Percentiles rank a stretch among this genome's conserved stretches.
Evolutionary conservation across 768 basidiomycete species (phyloP).

Genomic region (Panaeolus cyanescens): DNA sequence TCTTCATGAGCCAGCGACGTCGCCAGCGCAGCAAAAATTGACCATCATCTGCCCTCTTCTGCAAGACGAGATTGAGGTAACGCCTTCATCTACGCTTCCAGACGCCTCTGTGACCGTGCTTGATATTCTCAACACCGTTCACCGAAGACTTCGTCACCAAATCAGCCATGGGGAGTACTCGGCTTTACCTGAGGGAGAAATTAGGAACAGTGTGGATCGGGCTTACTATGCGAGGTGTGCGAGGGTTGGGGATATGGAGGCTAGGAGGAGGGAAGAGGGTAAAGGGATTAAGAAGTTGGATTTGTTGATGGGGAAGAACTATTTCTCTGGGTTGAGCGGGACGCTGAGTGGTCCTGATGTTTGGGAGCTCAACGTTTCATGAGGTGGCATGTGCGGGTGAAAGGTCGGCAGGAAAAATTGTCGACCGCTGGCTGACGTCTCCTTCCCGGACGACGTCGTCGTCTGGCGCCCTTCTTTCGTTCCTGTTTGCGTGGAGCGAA

Average conservation of each 20-base stretch:
- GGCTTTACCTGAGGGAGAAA: slow-evolving; percentile 30
- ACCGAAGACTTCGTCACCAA: slow-evolving; percentile 46
- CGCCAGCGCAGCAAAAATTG: slow-evolving; percentile 38
- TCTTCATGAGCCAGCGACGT: slow-evolving; percentile 43
- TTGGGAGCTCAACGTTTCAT: slow-evolving; percentile 45
- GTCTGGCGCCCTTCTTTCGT: background rate
- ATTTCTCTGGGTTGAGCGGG: slow-evolving; percentile 53
- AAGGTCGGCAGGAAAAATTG: background rate
- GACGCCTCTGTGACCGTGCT: slow-evolving; percentile 41
- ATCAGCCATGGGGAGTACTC: slow-evolving; percentile 49
- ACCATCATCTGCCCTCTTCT: slow-evolving; percentile 35
- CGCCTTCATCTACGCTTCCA: slow-evolving; percentile 22
- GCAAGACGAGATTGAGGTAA: slow-evolving; percentile 35
- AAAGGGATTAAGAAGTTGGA: slow-evolving; percentile 61
- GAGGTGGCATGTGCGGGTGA: background rate
- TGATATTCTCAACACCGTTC: slow-evolving; percentile 51
- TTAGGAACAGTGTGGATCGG: slow-evolving; percentile 35
- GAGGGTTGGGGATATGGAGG: slow-evolving; percentile 30
- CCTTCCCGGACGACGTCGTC: background rate
- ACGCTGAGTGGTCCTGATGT: slow-evolving; percentile 39
- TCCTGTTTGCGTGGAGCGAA: background rate
- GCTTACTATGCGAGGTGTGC: slow-evolving; percentile 49
- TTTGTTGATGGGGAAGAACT: slow-evolving; percentile 46
- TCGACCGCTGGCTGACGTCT: background rate
- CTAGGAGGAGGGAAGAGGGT: slow-evolving; percentile 35